Conservation (phyloP, 2,329 filamentous ascomycete species). For the Verticillium nonalfalfae region DNA sequence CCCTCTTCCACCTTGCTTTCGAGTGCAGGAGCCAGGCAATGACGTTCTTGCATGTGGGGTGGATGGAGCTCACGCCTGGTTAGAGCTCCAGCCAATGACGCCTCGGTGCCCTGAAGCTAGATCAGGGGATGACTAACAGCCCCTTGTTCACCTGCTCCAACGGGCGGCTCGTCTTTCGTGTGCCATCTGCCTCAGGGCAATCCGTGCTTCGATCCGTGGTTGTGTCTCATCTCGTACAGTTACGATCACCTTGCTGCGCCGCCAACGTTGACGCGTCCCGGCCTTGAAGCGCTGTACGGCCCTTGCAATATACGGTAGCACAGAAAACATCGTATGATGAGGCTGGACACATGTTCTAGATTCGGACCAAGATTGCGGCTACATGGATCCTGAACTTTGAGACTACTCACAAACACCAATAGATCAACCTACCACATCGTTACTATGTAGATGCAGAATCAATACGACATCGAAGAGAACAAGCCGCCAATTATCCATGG, state of each 20-base stretch:
- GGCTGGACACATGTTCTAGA: no score
- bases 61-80: not conserved
- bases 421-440: no score
- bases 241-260: not conserved
- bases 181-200: no score
- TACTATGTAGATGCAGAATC: not conserved
- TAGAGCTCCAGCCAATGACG: constrained; percentile 1
- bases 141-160: not conserved
- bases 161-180: no score
- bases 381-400: no score
- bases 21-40: constrained; percentile 3
- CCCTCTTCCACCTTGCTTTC: constrained; percentile 5
- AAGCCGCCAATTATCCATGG: not conserved
- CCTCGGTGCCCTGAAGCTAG: not conserved
- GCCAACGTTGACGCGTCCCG: not conserved
- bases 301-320: no score
- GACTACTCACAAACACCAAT: no score
- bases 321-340: no score
- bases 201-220: not conserved
- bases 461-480: not conserved
- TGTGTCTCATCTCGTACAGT: not conserved
- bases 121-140: not conserved
- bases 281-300: not conserved
- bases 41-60: constrained; percentile 8
- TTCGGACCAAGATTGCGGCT: no score